Evolutionary conservation across 192 early-diverging fungal species (phyloP).

Genomic region (Fimicolochytrium jonesii): DNA sequence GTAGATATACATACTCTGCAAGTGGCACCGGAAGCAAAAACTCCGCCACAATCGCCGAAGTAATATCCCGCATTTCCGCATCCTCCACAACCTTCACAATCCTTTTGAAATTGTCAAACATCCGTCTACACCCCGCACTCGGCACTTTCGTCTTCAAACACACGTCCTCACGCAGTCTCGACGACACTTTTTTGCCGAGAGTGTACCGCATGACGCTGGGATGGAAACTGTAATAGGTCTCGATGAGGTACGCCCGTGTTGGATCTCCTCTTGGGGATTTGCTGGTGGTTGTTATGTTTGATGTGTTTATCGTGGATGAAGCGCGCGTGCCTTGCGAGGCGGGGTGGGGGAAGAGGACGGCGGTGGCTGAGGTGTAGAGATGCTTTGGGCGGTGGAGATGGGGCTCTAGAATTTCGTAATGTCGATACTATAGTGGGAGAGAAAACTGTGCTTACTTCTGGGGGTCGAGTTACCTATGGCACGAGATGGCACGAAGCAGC

Average conservation of each 20-base stretch:
- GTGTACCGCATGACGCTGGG: slow-evolving; percentile 39
- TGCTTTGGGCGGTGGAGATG: slow-evolving; percentile 39
- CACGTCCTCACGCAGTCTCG: slow-evolving; percentile 43
- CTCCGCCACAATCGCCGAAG: slow-evolving; percentile 37
- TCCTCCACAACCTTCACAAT: slow-evolving; percentile 58
- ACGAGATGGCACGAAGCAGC: no score
- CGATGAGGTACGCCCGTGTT: slow-evolving; percentile 35
- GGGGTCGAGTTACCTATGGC: no score
- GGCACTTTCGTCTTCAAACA: slow-evolving; percentile 27
- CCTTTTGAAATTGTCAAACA: slow-evolving; percentile 66
- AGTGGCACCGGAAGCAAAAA: slow-evolving; percentile 48
- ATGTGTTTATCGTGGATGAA: no score
- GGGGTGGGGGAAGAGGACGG: slow-evolving; percentile 40
- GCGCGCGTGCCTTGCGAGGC: no score
- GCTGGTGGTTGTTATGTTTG: no score
- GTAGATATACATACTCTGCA: slow-evolving; percentile 35
- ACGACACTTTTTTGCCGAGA: slow-evolving; percentile 53
- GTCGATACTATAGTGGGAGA: slow-evolving; percentile 34
- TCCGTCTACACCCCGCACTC: slow-evolving; percentile 41
- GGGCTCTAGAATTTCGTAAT: slow-evolving; percentile 45
- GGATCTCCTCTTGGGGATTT: no score
- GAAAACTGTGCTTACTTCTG: not conserved
- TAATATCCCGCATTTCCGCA: slow-evolving; percentile 48
- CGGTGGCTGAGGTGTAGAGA: slow-evolving; percentile 18
- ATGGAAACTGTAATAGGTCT: slow-evolving; percentile 47